Evolutionary conservation across 2,329 filamentous ascomycete species (phyloP).

Genomic region (Arthrinium puccinioides): DNA sequence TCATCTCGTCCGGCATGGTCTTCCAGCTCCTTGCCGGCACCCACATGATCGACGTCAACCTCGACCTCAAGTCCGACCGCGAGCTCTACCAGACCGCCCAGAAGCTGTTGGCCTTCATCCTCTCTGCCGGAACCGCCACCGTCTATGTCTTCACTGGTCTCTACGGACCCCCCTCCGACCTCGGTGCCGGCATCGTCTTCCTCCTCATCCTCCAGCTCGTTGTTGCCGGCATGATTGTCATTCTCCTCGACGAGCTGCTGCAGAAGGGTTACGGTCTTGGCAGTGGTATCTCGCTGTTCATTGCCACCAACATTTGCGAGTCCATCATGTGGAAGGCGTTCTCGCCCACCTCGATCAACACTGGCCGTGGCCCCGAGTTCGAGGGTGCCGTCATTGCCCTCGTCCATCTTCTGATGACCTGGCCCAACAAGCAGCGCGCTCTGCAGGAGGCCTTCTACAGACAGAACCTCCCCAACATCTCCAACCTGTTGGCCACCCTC

Average conservation of each 20-base stretch:
- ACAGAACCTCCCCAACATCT: conserved; percentile 98
- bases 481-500: conserved; percentile 93
- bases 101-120: conserved; percentile 96
- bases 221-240: conserved; percentile 95
- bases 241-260: conserved; percentile 95
- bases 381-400: conserved; percentile 97
- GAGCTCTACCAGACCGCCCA: conserved; percentile 99
- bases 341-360: conserved; percentile 98
- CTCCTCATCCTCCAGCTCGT: conserved; percentile 97
- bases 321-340: conserved; percentile 99
- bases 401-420: conserved; percentile 96
- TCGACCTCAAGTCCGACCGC: conserved; percentile 98
- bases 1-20: conserved; percentile 99
- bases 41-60: conserved; percentile 99
- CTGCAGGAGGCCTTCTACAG: conserved; percentile 98
- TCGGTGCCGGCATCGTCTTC: conserved; percentile 96
- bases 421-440: conserved; percentile 98
- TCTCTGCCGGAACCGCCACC: conserved; percentile 94
- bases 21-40: conserved; percentile 99
- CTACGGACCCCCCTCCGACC: conserved; percentile 92
- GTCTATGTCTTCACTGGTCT: conserved; percentile 98
- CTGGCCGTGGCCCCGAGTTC: conserved; percentile 96
- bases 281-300: conserved; percentile 98
- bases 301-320: conserved; percentile 99
- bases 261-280: conserved; percentile 99